Percentiles rank a stretch among this genome's conserved stretches.
These are phyloP conservation scores for Hanseniaspora guilliermondii DNA, from an alignment of 805 yeast species.

Conservation along the genomic window DNA sequence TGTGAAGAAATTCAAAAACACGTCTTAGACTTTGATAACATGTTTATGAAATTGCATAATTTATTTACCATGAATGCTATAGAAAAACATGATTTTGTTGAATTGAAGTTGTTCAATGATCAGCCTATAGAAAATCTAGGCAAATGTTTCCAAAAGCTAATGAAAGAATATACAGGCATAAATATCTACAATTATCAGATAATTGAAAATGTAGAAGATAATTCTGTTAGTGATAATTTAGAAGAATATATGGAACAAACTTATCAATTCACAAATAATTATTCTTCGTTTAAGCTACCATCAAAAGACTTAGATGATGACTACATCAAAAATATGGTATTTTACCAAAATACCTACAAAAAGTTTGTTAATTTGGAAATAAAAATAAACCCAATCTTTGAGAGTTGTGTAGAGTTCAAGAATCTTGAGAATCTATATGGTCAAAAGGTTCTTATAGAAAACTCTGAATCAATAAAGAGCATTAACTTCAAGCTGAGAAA, in stretches of 20 bases:
- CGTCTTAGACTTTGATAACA: neutral
- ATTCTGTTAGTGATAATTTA: neutral
- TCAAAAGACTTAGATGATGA: neutral
- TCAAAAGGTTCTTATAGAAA: slow-evolving; percentile 12
- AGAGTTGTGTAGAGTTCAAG: slow-evolving; percentile 4
- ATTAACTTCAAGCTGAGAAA: slow-evolving; percentile 3
- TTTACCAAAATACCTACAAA: neutral
- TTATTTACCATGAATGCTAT: slow-evolving; percentile 5
- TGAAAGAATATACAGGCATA: neutral
- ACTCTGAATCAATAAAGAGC: neutral
- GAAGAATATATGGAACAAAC: slow-evolving; percentile 4
- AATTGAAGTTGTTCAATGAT: slow-evolving; percentile 7
- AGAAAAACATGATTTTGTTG: neutral
- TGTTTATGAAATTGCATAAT: neutral
- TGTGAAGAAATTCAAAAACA: neutral
- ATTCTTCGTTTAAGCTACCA: neutral
- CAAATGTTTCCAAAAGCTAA: neutral
- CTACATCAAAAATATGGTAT: neutral
- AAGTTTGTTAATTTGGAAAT: neutral
- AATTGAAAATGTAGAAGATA: neutral
- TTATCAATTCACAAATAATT: slow-evolving; percentile 1
- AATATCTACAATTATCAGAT: slow-evolving; percentile 1
- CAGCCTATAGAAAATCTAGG: neutral
- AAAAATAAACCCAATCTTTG: neutral
- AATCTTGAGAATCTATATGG: slow-evolving; percentile 13